phyloP scores from a whole-genome alignment of 805 yeast species.

The Candida caryicola region DNA sequence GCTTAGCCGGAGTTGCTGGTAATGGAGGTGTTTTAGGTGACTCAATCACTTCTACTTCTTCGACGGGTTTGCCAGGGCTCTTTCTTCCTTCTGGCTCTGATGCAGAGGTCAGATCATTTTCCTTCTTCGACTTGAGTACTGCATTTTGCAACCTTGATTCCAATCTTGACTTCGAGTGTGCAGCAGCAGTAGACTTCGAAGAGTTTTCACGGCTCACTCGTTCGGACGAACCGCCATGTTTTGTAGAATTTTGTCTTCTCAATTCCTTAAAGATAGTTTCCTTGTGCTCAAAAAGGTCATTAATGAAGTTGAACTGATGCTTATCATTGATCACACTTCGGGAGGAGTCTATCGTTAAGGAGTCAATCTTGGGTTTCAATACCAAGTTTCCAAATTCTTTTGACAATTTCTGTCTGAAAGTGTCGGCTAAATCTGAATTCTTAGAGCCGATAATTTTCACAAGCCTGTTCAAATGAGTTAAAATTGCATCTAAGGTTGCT shows the following conservation, averaged over 20 bases:
- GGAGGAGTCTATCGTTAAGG: conserved; percentile 18
- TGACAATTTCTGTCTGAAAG: conserved; percentile 49
- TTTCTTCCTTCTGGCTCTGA: no score
- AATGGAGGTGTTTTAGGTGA: conserved; percentile 19
- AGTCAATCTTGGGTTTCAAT: conserved; percentile 44
- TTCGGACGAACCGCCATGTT: conserved; percentile 6
- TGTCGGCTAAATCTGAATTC: conserved; percentile 30
- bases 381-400: conserved; percentile 66
- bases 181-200: conserved; percentile 9
- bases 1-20: conserved; percentile 11
- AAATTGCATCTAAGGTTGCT: conserved; percentile 78
- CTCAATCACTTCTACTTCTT: conserved; percentile 1
- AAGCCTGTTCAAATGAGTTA: conserved; percentile 69
- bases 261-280: conserved; percentile 65
- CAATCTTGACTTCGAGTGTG: conserved; percentile 24
- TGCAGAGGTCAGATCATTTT: conserved; percentile 4
- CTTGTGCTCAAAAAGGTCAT: conserved; percentile 60
- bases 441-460: conserved; percentile 46
- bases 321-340: conserved; percentile 47
- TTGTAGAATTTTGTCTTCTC: conserved; percentile 33
- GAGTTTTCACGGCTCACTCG: conserved; percentile 6
- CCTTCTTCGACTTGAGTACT: conserved; percentile 16
- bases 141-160: conserved; percentile 28
- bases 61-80: conserved; percentile 2
- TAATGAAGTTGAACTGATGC: conserved; percentile 55